phyloP scores from a whole-genome alignment of 2,329 filamentous ascomycete genomes.

The Colletotrichum karsti region DNA sequence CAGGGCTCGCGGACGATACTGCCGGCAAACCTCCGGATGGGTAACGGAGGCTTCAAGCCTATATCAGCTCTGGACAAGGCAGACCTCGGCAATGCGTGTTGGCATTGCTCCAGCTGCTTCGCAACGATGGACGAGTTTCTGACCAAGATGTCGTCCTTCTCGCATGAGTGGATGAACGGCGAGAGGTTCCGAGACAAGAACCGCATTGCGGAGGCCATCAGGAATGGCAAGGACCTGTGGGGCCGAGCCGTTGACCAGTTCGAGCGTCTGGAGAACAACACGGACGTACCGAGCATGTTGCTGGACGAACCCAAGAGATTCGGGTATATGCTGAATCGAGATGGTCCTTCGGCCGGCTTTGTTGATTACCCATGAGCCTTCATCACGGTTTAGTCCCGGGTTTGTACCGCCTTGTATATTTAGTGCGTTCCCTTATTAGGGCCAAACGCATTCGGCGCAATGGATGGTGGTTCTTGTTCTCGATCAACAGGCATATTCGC shows the following conservation, averaged over 20 bases:
- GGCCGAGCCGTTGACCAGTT: constrained; percentile 57
- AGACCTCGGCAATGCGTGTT: constrained; percentile 55
- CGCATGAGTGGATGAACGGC: constrained; percentile 57
- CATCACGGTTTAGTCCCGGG: not conserved
- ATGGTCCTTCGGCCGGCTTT: constrained; percentile 57
- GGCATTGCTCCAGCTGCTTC: constrained; percentile 72
- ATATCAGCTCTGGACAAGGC: constrained; percentile 36
- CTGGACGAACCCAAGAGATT: constrained; percentile 48
- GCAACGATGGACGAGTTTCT: constrained; percentile 62
- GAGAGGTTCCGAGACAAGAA: constrained; percentile 54
- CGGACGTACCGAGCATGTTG: constrained; percentile 61
- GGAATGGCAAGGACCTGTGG: constrained; percentile 63
- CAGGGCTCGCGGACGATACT: constrained; percentile 52
- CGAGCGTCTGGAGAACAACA: constrained; percentile 56
- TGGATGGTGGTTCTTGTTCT: not conserved
- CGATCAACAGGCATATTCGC: not conserved
- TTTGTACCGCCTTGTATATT: too few relatives aligned
- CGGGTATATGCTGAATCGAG: constrained; percentile 53
- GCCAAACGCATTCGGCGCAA: not conserved
- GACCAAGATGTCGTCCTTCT: constrained; percentile 60
- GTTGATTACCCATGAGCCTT: constrained; percentile 48
- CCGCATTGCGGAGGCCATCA: constrained; percentile 59
- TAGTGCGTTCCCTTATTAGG: too few relatives aligned
- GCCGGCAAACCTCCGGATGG: constrained; percentile 62
- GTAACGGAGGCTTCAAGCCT: constrained; percentile 27